Base-by-base conservation (phyloP, 306 rosid species). In the Begonia masoniana region DNA sequence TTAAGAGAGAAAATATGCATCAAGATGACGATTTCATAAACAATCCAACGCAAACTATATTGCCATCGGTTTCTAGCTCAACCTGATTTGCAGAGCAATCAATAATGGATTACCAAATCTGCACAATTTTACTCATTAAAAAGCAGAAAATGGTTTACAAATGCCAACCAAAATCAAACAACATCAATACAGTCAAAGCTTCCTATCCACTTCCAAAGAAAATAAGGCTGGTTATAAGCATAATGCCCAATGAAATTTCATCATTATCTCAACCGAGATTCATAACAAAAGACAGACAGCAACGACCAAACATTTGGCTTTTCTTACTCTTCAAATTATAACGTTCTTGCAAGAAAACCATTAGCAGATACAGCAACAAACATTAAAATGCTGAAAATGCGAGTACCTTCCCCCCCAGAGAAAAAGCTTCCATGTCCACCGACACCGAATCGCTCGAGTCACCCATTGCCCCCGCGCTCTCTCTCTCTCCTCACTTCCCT, bases 401-500 rank as follows among this genome's bases (percentile, higher is more conserved):
- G 64, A 66, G 62, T 79, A 87, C 97, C 94, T 73, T 86, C 26
- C 82, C 86, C 10, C 77, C 75, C 41, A 75, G 78, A 73, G 88
- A 75, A 59, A 77, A 54, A 46, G 89, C 76, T 13, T 91, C 96
- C 66, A 91, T 78, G 68, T 91, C 96, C 47, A 91, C 76, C 60
- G 92, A 85, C 62, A 81, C 92, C 1, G 94, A 91, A 67, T 91
- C 94, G 78, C 76, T 76, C 6, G 95, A 79, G 68, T 88, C 95
- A 58, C 68, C 73, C 92, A 77, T 54, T 62, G 24, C 65, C 66
- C 16, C 16, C 35, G 4, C 35, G 4, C 61, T 12, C 15, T 39
- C 58, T 47, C 52, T 16, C 56, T 53, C 56, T 47, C 31, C 60
- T 55, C 60, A 14, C 46, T 64, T 24, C n/a, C 51, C 41, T 47